These are phyloP conservation scores for Curvularia verruculosa DNA, from an alignment of 2,329 filamentous ascomycete species.

Conservation along the genomic window DNA sequence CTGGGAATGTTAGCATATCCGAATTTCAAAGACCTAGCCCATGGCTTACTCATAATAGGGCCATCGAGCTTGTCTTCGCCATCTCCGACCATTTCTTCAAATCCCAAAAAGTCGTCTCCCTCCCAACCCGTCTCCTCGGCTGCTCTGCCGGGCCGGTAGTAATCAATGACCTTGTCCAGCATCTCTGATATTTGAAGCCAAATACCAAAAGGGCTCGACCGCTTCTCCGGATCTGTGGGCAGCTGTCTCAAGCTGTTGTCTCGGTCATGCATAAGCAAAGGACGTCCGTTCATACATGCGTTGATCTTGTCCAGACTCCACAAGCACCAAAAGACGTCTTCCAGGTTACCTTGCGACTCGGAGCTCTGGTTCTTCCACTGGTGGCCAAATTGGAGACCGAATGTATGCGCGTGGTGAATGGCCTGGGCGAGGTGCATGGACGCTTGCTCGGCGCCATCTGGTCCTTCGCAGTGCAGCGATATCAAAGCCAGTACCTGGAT, in stretches of 20 bases:
- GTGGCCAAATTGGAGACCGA: constrained; percentile 54
- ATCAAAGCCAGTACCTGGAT: constrained; percentile 56
- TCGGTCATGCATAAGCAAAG: constrained; percentile 55
- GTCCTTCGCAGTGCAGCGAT: constrained; percentile 56
- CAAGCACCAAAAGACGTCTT: constrained; percentile 58
- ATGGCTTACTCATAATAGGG: constrained; percentile 44
- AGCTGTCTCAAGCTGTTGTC: constrained; percentile 54
- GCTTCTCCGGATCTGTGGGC: constrained; percentile 51
- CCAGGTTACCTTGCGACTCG: constrained; percentile 48
- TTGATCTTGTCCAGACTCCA: constrained; percentile 58
- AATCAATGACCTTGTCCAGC: constrained; percentile 55
- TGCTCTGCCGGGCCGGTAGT: constrained; percentile 54
- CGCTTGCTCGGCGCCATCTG: constrained; percentile 55
- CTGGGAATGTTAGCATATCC: constrained; percentile 35
- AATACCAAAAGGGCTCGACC: constrained; percentile 56
- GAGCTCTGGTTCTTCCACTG: constrained; percentile 49
- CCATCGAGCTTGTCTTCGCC: constrained; percentile 47
- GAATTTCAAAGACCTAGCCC: constrained; percentile 9
- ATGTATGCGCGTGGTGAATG: constrained; percentile 57
- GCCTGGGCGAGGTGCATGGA: constrained; percentile 56
- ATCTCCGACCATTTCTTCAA: constrained; percentile 53
- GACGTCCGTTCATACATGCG: constrained; percentile 55
- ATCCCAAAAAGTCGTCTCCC: constrained; percentile 52
- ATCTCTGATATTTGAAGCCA: constrained; percentile 54
- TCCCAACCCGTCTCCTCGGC: constrained; percentile 55